Base-by-base conservation (phyloP, 345 rosid genomes). In the Populus tremula region DNA sequence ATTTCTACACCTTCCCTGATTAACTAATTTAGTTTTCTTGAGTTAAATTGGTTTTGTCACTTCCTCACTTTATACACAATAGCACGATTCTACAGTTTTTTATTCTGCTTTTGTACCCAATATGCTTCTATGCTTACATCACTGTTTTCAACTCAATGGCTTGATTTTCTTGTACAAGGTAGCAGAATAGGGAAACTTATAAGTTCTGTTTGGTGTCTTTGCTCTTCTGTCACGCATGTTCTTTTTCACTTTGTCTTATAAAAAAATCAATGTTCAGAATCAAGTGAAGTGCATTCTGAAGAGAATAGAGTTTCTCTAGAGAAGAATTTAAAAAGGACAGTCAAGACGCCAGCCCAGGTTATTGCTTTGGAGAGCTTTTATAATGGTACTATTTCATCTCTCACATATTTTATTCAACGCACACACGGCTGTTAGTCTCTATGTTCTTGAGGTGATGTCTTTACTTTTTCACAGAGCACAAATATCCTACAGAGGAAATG, bases 401-500 rank as follows among this genome's bases (percentile, higher is more conserved):
- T 17, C 54, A 63, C 31, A 50, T 53, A 62, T 63, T 69, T 79
- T 78, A 62, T 73, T 65, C 78, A 71, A 38, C 82, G 6, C 38
- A n/a, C 70, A n/a, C 31, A 56, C 43, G 72, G 64, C 21, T 35
- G 36, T 18, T 66, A 36, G 31, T 77, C 39, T 10, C 36, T 70
- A 25, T 77, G 67, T 70, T 81, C 64, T 81, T 71, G 31, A 70
- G 61, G 50, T 76, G 38, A 65, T 54, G 2, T 54, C 39, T 68
- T 67, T 77, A 31, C 2, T 38, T 76, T 75, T 80, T 69, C 13
- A 33, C 88, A 95, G 96, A 93, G 78, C 88, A 93, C 72, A 95
- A 85, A 84, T 91, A 92, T 83, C 98, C 94, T 29, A 77, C 85
- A 0, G 98, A 95, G 74, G 99, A 93, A 85, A 86, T 91, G 94